These are phyloP conservation scores for Colletotrichum higginsianum DNA, from an alignment of 2,329 filamentous ascomycete species.

Conservation along the genomic window DNA sequence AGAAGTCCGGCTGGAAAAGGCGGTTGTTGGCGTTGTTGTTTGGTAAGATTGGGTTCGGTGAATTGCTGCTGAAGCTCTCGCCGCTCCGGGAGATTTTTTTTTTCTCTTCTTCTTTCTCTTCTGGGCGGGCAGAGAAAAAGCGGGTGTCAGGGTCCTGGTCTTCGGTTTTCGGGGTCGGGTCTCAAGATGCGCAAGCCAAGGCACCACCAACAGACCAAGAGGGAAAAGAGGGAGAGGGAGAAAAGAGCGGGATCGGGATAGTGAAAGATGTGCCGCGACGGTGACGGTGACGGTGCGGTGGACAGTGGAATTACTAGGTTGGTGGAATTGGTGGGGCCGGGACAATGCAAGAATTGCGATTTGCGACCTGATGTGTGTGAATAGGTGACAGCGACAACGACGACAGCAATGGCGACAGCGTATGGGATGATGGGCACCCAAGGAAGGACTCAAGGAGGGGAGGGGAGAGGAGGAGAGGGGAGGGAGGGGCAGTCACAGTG, in stretches of 20 bases:
- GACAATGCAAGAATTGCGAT: neutral
- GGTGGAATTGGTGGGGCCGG: slow-evolving; percentile 7
- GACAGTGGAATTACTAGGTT: slow-evolving; percentile 9
- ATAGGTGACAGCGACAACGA: neutral
- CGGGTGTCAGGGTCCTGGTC: slow-evolving; percentile 9
- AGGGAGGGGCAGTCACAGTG: slow-evolving; percentile 18
- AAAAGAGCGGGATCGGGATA: slow-evolving; percentile 8
- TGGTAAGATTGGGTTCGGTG: slow-evolving; percentile 2
- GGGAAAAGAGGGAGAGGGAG: neutral
- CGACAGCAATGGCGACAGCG: neutral
- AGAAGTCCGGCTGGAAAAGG: slow-evolving; percentile 13
- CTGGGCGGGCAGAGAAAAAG: neutral
- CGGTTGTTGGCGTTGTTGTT: neutral
- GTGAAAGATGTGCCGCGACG: slow-evolving; percentile 27
- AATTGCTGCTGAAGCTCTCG: slow-evolving; percentile 6
- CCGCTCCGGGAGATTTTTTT: slow-evolving; percentile 1
- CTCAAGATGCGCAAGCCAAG: neutral
- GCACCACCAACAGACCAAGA: neutral
- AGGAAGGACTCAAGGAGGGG: too few species aligned
- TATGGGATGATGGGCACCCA: too few species aligned
- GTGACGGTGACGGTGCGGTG: slow-evolving; percentile 5
- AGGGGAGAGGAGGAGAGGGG: neutral
- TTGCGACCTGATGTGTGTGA: neutral
- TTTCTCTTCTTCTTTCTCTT: neutral
- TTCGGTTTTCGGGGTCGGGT: neutral